Evolutionary conservation across 208 protist species (phyloP), one percentile per base, ranked within the genome.

Genomic region (Acanthamoeba rhysodes): DNA sequence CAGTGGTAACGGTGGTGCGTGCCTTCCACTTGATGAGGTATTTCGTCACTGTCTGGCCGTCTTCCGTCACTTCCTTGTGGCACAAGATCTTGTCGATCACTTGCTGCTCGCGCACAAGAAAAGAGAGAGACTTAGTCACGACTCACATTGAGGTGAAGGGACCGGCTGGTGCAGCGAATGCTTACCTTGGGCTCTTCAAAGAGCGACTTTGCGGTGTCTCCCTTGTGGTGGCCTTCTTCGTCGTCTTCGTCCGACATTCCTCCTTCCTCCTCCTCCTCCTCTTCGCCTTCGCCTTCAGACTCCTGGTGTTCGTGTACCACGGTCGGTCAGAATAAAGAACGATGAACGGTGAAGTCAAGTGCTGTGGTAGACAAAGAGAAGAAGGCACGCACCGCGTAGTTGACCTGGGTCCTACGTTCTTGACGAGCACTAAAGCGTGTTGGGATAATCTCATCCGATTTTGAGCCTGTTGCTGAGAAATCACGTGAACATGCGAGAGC

Each of bases 21-120:
- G 57, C 93, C 57, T 95, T 95, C 76, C 80, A 95, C 50, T 95
- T 95, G 93, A 95, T 45, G 64, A 95, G 80, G n/a, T 94, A 94
- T n/a, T 80, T 50, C 3, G 66, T 74, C 48, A 66, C 90, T 10
- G 90, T 45, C 32, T 62, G 41, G n/a, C 64, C 68, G 12, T 62
- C 90, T n/a, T 94, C 53, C 2, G 29, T 80, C 10, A 94, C 32
- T 80, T 72, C 90, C 45, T 80, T 94, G 45, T 94, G 90, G 45
- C 90, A 66, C n/a, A 94, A n/a, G 12, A 94, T 72, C 45, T 80
- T 94, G 32, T 94, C 90, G 68, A 94, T 80, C 45, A 94, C 90
- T 55, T 94, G 41, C 64, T 93, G 88, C 59, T 29, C 32, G 41
- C 12, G 32, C 12, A 50, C 27, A 50, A 6, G 32, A 16, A 50